Percentiles rank a stretch among this genome's conserved stretches.
Evolutionary conservation across 1,284 basidiomycete species (phyloP).

Genomic region (Trametes sp.): DNA sequence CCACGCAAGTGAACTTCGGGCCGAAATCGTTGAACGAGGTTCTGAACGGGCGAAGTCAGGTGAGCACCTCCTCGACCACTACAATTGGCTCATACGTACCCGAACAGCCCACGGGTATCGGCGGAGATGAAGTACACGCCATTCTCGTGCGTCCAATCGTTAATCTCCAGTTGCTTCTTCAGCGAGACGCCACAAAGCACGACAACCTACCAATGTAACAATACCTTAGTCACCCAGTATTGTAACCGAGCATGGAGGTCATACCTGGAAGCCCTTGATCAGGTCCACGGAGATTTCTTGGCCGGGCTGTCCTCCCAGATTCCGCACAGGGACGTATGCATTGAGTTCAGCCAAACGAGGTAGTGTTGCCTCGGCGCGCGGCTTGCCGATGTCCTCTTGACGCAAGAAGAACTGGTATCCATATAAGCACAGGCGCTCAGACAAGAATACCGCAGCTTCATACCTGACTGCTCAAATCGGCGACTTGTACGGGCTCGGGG

Average conservation of each 20-base stretch:
- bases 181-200: slow-evolving; percentile 86
- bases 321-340: slow-evolving; percentile 92
- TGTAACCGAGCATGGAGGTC: slow-evolving; percentile 30
- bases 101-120: slow-evolving; percentile 95
- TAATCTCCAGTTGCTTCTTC: slow-evolving; percentile 91
- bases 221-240: not conserved
- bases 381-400: slow-evolving; percentile 86
- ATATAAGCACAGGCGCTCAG: slow-evolving; percentile 11
- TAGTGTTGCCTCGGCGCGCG: slow-evolving; percentile 86
- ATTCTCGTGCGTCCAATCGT: slow-evolving; percentile 91
- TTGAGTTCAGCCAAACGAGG: slow-evolving; percentile 96
- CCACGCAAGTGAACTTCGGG: slow-evolving; percentile 91
- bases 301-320: slow-evolving; percentile 73
- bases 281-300: slow-evolving; percentile 81
- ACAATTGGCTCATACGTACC: slow-evolving; percentile 57
- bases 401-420: slow-evolving; percentile 89
- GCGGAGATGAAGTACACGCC: slow-evolving; percentile 93
- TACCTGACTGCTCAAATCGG: slow-evolving; percentile 94
- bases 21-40: slow-evolving; percentile 98
- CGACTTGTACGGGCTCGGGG: slow-evolving; percentile 85
- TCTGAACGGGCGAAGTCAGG: slow-evolving; percentile 48
- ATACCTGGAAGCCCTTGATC: slow-evolving; percentile 88
- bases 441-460: slow-evolving; percentile 33
- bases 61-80: not conserved
- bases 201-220: slow-evolving; percentile 67